phyloP scores from a whole-genome alignment of 768 basidiomycete species.

The Tricholoma terreum region DNA sequence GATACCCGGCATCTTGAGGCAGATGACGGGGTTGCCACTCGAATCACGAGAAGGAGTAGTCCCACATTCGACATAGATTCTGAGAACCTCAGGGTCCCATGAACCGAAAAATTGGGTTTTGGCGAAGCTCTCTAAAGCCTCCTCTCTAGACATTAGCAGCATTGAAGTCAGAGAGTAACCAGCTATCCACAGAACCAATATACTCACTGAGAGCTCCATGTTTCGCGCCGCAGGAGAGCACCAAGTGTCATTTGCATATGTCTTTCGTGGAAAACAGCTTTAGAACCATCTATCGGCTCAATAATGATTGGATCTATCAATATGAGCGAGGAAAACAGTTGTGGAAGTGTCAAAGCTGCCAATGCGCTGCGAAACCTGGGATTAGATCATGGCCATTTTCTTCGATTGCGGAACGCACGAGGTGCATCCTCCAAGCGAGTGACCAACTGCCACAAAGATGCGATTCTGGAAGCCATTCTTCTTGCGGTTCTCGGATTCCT shows the following conservation, averaged over 20 bases:
- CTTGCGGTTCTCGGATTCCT: conserved; percentile 41
- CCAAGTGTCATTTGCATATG: conserved; percentile 30
- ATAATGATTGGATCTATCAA: conserved; percentile 78
- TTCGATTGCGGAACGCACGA: conserved; percentile 43
- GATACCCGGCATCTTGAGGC: conserved; percentile 62
- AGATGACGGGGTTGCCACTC: conserved; percentile 35
- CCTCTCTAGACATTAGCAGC: conserved; percentile 41
- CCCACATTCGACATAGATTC: conserved; percentile 58
- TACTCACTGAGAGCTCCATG: conserved; percentile 60
- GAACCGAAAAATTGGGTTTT: conserved; percentile 62
- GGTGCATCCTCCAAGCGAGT: conserved; percentile 82
- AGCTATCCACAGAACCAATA: not conserved
- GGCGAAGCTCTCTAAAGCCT: conserved; percentile 49
- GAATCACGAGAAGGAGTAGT: conserved; percentile 36
- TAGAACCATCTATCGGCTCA: conserved; percentile 15
- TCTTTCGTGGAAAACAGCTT: conserved; percentile 4
- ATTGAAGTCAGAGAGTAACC: not conserved
- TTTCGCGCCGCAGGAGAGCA: conserved; percentile 56
- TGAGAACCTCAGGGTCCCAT: conserved; percentile 67
- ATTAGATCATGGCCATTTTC: not conserved
- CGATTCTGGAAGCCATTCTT: conserved; percentile 48
- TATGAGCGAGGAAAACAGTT: conserved; percentile 67
- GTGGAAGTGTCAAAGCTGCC: conserved; percentile 60
- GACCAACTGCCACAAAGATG: conserved; percentile 69
- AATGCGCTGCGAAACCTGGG: conserved; percentile 42